phyloP scores from a whole-genome alignment of 495 filamentous ascomycete genomes.

The Neurospora sp. region DNA sequence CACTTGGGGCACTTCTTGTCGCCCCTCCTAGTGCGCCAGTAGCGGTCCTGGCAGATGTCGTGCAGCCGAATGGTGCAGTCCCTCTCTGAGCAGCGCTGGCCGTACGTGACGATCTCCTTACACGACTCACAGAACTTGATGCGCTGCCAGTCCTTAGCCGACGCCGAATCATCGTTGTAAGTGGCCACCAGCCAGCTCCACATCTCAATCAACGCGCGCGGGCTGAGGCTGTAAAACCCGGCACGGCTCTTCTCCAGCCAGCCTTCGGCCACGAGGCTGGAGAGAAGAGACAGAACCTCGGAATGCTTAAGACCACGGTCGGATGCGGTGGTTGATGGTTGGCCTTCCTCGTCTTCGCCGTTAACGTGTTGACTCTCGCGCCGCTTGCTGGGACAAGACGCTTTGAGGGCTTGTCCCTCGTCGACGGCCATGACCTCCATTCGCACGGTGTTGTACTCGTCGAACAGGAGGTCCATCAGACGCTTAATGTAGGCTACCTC shows the following conservation, averaged over 20 bases:
- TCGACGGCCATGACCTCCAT: conserved; percentile 74
- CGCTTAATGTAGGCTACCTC: conserved; percentile 87
- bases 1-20: conserved; percentile 66
- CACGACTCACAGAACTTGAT: conserved; percentile 88
- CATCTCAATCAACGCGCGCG: conserved; percentile 77
- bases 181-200: conserved; percentile 68
- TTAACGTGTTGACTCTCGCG: conserved; percentile 26
- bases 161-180: conserved; percentile 63
- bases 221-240: conserved; percentile 64
- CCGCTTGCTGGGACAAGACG: conserved; percentile 39
- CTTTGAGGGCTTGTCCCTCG: conserved; percentile 62
- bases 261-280: conserved; percentile 60
- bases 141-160: conserved; percentile 46
- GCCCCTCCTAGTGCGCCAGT: conserved; percentile 49
- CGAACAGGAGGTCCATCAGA: conserved; percentile 87
- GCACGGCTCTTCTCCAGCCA: conserved; percentile 70
- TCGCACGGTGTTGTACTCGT: conserved; percentile 63
- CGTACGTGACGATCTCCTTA: conserved; percentile 81
- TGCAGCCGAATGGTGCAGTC: conserved; percentile 66
- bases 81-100: conserved; percentile 65
- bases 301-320: conserved; percentile 55
- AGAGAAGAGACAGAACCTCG: conserved; percentile 65
- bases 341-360: conserved; percentile 33
- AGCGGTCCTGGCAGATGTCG: conserved; percentile 61
- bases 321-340: conserved; percentile 4